phyloP scores from a whole-genome alignment of 2,329 filamentous ascomycete genomes.

The Talaromyces pinophilus region DNA sequence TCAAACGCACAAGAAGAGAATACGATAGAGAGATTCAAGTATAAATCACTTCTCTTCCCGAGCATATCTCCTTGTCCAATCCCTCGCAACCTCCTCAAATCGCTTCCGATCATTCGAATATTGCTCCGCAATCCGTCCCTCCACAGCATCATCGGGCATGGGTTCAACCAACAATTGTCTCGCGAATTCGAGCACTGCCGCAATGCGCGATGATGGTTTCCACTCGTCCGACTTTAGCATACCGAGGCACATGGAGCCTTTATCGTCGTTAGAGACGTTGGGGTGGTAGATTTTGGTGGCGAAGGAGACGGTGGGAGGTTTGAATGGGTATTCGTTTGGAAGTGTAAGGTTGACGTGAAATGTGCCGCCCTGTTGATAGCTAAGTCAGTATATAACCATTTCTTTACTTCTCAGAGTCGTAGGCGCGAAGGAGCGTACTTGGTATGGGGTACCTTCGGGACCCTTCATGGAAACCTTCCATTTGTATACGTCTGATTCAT shows the following conservation, averaged over 20 bases:
- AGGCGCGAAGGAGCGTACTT: conserved; percentile 50
- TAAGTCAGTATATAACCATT: background rate
- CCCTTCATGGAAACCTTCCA: conserved; percentile 70
- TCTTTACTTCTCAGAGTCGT: background rate
- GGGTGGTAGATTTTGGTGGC: conserved; percentile 92
- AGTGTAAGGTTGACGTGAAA: conserved; percentile 74
- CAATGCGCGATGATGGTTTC: conserved; percentile 82
- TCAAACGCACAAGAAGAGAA: background rate
- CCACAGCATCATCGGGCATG: conserved; percentile 85
- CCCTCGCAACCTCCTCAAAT: conserved; percentile 73
- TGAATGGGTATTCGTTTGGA: conserved; percentile 85
- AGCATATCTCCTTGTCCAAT: conserved; percentile 76
- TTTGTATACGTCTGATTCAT: conserved; percentile 66
- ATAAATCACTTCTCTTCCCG: conserved; percentile 37
- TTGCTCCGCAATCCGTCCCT: conserved; percentile 82
- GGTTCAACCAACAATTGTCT: conserved; percentile 74
- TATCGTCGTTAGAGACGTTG: conserved; percentile 84
- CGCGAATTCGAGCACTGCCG: conserved; percentile 74
- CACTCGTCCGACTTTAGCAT: conserved; percentile 83
- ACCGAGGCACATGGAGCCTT: conserved; percentile 81
- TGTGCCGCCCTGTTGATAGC: conserved; percentile 59
- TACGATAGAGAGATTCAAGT: background rate
- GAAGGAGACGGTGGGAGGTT: conserved; percentile 77
- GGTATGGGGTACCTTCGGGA: conserved; percentile 64
- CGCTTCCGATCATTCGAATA: conserved; percentile 66